Base-by-base conservation (phyloP, 495 filamentous ascomycete genomes). In the Aspergillus carlsbadensis region DNA sequence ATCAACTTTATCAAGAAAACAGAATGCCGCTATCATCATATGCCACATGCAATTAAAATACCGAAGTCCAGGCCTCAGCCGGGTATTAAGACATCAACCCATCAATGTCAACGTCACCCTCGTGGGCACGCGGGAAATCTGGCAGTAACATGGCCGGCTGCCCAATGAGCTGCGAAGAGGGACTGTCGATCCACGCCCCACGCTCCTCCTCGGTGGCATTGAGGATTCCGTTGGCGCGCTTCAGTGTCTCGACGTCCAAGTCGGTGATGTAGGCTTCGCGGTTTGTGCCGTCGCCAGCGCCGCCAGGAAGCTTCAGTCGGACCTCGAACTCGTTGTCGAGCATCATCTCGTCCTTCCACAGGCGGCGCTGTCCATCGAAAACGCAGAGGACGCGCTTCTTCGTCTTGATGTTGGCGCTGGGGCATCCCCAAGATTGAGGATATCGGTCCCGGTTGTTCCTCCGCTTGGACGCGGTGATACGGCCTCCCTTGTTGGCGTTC, bases 291-390 rank as follows among this genome's bases (percentile, higher is more conserved):
- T 82, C 76, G 6, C 82, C 81, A 39, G 84, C 85, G 58, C 84
- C 85, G 57, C 84, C 83, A 24, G 78, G 80, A 17, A 96, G 84
- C 70, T 81, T 84, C 66, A 96, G 73, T 61, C 92, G 91, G 48
- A 98, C 91, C 72, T 99, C 95, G 62, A 92, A 94, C 61, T 96
- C 91, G 21, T 88, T 89, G 63, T 91, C 89, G 37, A 99, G 86
- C 91, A 96, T 94, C 94, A 98, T 96, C 77, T 98, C 95, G 69
- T 99, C 95, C 76, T 97, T 97, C 81, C 88, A 93, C 56, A 99
- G 80, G 7, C 92, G 84, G 50, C 92, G 83, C 11, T 80, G 82
- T 2, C 95, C 95, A 64, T 98, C 92, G 59, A 95, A 99, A 15
- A 96, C 91, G 60, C 90, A 89, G 55, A 98, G 75, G 13, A 96